phyloP scores from a whole-genome alignment of 345 rosid species.

The Luvunga scandens region DNA sequence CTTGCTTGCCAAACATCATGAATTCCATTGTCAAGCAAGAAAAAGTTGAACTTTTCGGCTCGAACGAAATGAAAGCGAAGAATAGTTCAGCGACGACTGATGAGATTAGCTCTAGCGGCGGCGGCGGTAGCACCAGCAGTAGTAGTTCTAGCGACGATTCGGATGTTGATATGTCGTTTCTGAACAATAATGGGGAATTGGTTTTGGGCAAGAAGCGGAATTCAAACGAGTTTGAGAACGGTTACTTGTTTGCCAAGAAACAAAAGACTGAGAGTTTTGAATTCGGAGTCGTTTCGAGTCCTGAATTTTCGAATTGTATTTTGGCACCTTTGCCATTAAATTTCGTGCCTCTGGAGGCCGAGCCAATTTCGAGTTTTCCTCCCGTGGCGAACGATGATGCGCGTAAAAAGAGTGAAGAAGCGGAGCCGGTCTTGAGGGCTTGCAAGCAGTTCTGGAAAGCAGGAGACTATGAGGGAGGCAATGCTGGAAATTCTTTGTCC shows the following conservation, averaged over 20 bases:
- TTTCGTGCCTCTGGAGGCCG: slow-evolving; percentile 5
- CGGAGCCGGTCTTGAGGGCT: slow-evolving; percentile 17
- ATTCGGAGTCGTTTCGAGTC: neutral
- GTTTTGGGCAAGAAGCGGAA: neutral
- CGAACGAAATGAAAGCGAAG: neutral
- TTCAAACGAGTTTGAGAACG: neutral
- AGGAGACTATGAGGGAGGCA: slow-evolving; percentile 46
- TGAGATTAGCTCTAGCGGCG: neutral
- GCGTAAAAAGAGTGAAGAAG: neutral
- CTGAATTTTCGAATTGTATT: neutral
- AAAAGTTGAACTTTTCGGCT: neutral
- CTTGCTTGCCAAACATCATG: slow-evolving; percentile 3
- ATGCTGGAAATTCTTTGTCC: slow-evolving; percentile 13
- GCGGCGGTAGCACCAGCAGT: neutral
- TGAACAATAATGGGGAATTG: neutral
- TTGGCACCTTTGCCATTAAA: slow-evolving; percentile 2
- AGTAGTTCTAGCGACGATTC: neutral
- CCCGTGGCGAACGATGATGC: neutral
- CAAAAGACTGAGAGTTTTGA: neutral
- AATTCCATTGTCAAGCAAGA: neutral
- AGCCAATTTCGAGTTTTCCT: neutral
- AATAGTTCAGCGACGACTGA: neutral
- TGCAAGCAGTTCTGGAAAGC: slow-evolving; percentile 68
- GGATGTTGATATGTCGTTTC: neutral
- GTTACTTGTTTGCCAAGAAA: slow-evolving; percentile 26